Percentiles rank a stretch among this genome's conserved stretches.
These are phyloP conservation scores for Aspergillus indologenus DNA, from an alignment of 495 filamentous ascomycete species.

Conservation along the genomic window DNA sequence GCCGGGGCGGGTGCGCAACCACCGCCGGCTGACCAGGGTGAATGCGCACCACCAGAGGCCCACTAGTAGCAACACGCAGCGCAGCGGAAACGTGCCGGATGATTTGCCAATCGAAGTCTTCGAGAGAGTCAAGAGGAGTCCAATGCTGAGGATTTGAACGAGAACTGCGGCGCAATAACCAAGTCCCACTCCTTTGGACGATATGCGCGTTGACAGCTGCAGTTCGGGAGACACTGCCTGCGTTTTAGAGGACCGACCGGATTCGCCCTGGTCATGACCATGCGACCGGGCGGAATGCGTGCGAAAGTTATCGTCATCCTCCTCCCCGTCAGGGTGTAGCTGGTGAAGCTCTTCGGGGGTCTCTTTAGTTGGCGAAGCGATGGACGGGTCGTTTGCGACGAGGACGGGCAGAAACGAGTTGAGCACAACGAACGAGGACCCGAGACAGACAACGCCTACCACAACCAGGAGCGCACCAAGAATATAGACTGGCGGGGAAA, in stretches of 20 bases:
- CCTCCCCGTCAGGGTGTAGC: constrained; percentile 18
- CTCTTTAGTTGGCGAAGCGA: constrained; percentile 12
- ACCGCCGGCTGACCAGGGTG: constrained; percentile 76
- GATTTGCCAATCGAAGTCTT: constrained; percentile 52
- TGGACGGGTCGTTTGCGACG: constrained; percentile 44
- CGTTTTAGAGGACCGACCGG: neutral
- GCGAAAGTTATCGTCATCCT: neutral
- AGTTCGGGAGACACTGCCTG: constrained; percentile 58
- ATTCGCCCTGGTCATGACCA: constrained; percentile 35
- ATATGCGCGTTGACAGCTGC: constrained; percentile 72
- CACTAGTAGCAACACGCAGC: constrained; percentile 73
- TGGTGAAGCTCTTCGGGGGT: constrained; percentile 26
- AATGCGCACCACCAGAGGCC: constrained; percentile 89
- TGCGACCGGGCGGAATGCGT: constrained; percentile 14
- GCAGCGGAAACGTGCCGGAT: constrained; percentile 49
- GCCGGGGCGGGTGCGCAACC: constrained; percentile 78
- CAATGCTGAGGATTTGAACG: constrained; percentile 70
- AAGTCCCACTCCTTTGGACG: constrained; percentile 74
- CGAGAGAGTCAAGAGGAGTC: constrained; percentile 61
- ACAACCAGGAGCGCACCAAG: constrained; percentile 76
- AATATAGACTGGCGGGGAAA: constrained; percentile 66
- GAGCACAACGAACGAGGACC: constrained; percentile 51
- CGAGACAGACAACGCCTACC: constrained; percentile 71
- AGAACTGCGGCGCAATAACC: constrained; percentile 76
- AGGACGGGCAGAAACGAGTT: constrained; percentile 52